Evolutionary conservation across 441 rosid species (phyloP).

Genomic region (Corymbia citriodora): DNA sequence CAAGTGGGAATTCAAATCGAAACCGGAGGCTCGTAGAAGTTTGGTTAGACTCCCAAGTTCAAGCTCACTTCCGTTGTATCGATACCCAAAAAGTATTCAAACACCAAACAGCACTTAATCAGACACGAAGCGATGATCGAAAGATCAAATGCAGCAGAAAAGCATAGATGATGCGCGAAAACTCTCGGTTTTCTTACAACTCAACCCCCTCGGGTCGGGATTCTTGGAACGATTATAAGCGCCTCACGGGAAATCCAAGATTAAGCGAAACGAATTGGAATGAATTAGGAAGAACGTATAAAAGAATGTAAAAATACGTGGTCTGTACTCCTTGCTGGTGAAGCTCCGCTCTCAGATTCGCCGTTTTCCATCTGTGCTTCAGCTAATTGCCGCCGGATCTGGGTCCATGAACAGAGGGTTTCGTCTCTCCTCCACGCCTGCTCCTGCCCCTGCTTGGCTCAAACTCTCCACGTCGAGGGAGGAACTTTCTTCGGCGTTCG

Average conservation of each 20-base stretch:
- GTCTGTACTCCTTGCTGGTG: background rate
- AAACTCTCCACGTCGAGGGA: background rate
- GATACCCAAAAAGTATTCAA: background rate
- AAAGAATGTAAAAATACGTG: background rate
- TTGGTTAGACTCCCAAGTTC: background rate
- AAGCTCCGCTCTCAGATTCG: background rate
- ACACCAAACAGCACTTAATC: background rate
- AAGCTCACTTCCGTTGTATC: background rate
- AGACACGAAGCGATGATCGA: background rate
- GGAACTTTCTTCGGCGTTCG: constrained; percentile 25
- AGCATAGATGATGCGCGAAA: background rate
- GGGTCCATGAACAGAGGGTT: background rate
- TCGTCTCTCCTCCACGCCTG: constrained; percentile 8
- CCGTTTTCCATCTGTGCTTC: background rate
- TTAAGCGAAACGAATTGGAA: background rate
- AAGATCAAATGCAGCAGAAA: background rate
- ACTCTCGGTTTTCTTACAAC: background rate
- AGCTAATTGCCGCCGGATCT: background rate
- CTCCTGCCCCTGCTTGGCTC: constrained; percentile 19
- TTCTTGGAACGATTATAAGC: background rate
- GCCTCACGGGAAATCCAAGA: background rate
- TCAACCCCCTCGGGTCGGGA: background rate
- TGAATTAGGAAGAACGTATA: background rate
- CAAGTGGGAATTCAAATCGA: background rate
- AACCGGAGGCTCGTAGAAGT: background rate